phyloP scores from a whole-genome alignment of 2,329 filamentous ascomycete species.

The Hypoxylon rubiginosum region DNA sequence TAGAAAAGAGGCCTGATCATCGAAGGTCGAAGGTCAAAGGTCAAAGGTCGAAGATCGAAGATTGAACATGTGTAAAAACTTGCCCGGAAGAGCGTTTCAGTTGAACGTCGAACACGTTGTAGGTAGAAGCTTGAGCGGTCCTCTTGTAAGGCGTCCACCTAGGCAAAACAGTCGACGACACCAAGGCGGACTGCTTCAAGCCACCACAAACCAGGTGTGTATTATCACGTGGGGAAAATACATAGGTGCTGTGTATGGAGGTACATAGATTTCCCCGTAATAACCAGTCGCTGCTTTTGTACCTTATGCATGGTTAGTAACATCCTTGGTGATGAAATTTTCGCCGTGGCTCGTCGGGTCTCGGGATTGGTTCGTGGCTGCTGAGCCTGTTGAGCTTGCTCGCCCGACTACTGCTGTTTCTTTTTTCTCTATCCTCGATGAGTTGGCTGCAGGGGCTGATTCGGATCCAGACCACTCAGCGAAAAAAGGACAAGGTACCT shows the following conservation, averaged over 20 bases:
- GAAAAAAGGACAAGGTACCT: slow-evolving; percentile 3
- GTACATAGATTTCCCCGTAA: slow-evolving; percentile 5
- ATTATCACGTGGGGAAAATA: slow-evolving; percentile 2
- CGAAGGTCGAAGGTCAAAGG: not conserved
- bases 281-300: slow-evolving; percentile 20
- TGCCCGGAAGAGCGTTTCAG: slow-evolving; percentile 1
- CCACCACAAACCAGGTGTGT: slow-evolving; percentile 11
- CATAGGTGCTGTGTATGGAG: slow-evolving; percentile 13
- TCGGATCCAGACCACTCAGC: slow-evolving; percentile 27
- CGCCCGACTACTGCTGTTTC: slow-evolving; percentile 34
- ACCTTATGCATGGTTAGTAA: slow-evolving; percentile 14
- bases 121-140: slow-evolving; percentile 14
- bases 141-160: slow-evolving; percentile 29
- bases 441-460: slow-evolving; percentile 32
- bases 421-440: slow-evolving; percentile 21
- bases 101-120: slow-evolving; percentile 10
- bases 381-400: slow-evolving; percentile 21
- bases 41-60: not conserved
- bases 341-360: slow-evolving; percentile 7
- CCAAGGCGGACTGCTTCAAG: slow-evolving; percentile 32
- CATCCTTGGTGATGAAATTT: slow-evolving; percentile 21
- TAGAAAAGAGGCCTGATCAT: not conserved
- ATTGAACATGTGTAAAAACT: slow-evolving; percentile 18
- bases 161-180: slow-evolving; percentile 26
- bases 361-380: slow-evolving; percentile 26